Evolutionary conservation across 768 basidiomycete species (phyloP), one percentile per base, ranked within the genome.

Genomic region (Serendipita sp.): DNA sequence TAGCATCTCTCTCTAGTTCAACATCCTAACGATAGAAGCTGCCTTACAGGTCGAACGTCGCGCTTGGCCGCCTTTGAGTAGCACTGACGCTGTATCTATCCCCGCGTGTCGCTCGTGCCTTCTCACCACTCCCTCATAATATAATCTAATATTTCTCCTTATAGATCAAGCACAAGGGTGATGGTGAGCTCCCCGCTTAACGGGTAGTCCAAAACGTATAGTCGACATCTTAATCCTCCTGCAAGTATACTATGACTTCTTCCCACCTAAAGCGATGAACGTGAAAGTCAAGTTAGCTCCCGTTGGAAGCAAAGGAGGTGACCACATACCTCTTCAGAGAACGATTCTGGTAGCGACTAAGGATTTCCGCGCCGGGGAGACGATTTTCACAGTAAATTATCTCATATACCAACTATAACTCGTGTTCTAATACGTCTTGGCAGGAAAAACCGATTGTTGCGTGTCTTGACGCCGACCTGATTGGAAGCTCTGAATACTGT

Each of bases 361-460:
- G 72, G 86, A 89, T 69, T 79, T 91, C 65, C 73, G 78, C 58
- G 78, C 79, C 2, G 89, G 88, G 54, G 86, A 91, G 66, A 75
- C 82, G 53, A 88, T 92, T 62, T 92, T 90, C 76, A 85, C 80
- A 79, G 89, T 84, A 72, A 58, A 13, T 13, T 32, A 11, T 45
- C 4, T 41, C 32, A 34, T 30, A 11, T 4, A 46, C 13, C 10
- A 32, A 24, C 16, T 47, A 24, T 24, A n/a, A 16, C 13, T 15
- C 15, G 34, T 28, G 45, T 10, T 15, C n/a, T 15, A 18, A 46
- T 46, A 46, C 11, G 38, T 30, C n/a, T 24, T 24, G 11, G 54
- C 68, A 92, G 89, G 89, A 92, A 77, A 76, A 79, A 67, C 86
- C 89, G 4, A 77, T 89, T 18, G 83, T 88, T 45, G 76, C 86